Evolutionary conservation across 805 yeast species (phyloP).

Genomic region (Pichia rugopelliculosa): DNA sequence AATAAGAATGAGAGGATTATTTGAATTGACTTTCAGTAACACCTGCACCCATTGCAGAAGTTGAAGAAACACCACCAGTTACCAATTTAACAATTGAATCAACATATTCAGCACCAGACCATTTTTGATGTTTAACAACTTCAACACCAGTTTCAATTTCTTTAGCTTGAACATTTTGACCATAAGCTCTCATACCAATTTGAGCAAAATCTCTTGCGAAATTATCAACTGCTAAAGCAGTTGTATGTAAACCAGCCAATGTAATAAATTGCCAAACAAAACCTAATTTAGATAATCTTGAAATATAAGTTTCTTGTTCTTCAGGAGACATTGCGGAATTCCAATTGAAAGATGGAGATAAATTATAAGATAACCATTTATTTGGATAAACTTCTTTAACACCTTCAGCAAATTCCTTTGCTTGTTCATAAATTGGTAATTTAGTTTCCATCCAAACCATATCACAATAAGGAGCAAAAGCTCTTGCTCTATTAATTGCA

Average conservation of each 20-base stretch:
- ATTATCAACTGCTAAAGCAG: conserved; percentile 83
- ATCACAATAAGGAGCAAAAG: conserved; percentile 91
- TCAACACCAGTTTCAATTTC: conserved; percentile 89
- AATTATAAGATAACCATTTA: conserved; percentile 94
- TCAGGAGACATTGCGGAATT: conserved; percentile 80
- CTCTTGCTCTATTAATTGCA: conserved; percentile 94
- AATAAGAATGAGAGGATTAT: conserved; percentile 2
- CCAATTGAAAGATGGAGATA: conserved; percentile 98
- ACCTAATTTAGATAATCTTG: conserved; percentile 80
- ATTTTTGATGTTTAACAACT: conserved; percentile 95
- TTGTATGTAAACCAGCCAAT: conserved; percentile 93
- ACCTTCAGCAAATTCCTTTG: conserved; percentile 90
- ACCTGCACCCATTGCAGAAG: conserved; percentile 98
- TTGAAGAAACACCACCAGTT: conserved; percentile 89
- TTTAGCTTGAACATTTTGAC: conserved; percentile 74
- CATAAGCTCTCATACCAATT: conserved; percentile 94
- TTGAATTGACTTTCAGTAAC: conserved; percentile 96
- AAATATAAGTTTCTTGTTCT: conserved; percentile 87
- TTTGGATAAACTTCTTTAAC: conserved; percentile 74
- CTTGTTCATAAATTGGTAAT: conserved; percentile 88
- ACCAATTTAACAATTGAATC: conserved; percentile 85
- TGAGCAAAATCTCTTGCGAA: conserved; percentile 72
- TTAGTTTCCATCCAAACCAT: conserved; percentile 98
- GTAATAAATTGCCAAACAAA: conserved; percentile 98
- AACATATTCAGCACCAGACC: conserved; percentile 98